Evolutionary conservation across 495 filamentous ascomycete genomes (phyloP), one percentile per base, ranked within the genome.

Genomic region (Lophiotrema nucula): DNA sequence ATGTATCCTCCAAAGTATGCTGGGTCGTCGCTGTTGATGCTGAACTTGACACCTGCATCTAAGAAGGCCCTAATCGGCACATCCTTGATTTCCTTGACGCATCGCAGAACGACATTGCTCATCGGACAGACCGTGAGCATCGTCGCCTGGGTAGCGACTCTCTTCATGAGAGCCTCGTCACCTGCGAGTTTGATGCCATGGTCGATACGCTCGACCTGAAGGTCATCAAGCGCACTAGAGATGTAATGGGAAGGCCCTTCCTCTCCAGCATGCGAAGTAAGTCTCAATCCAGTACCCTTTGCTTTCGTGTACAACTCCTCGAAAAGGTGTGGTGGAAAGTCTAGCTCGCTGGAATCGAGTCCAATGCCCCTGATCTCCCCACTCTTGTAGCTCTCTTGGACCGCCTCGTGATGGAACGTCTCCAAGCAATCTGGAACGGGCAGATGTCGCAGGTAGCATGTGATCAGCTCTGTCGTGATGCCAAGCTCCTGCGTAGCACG

Each of bases 1-100:
- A 90, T 83, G 69, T 88, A 90, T 0, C 83, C 85, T 4, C 87
- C 87, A 76, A 91, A 91, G 69, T 91, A 92, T 10, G 86, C 87
- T 43, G 88, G 88, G 67, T 91, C 88, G 67, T 92, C 71, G 41
- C 62, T 67, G 45, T 74, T 74, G 53, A 74, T 71, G 46, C 67
- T 70, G 58, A 74, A 74, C 18, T 45, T 55, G 10, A 74, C 82
- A 0, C 84, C 85, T 2, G 73, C 74, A 66, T 86, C 82, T 43
- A 91, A 62, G 60, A 89, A 87, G 43, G 61, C 73, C 22, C 85
- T 73, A 28, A 90, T 77, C 0, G 88, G 88, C 11, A 88, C 70
- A 27, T 88, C 73, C 8, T 69, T 68, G 12, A 90, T 72, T 19
- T 71, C 71, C 21, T 70, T 44, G 2, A 88, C 82, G 57, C 81